Conservation (phyloP, 257 asterid genomes). For the Przewalskia tangutica region DNA sequence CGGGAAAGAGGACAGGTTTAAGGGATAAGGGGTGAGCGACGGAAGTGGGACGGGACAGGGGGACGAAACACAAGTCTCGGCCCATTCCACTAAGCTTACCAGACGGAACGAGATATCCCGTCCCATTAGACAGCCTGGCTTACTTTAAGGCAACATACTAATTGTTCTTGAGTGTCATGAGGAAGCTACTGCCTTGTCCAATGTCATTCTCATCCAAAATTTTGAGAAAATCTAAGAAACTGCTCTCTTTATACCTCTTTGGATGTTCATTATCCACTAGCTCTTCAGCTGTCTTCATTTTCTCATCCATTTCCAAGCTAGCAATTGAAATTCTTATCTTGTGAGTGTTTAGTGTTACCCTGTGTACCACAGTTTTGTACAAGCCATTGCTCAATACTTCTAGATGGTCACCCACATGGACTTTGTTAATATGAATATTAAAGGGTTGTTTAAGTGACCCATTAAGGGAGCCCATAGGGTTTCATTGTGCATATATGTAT, state of each 20-base stretch:
- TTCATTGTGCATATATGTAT: too few relatives aligned
- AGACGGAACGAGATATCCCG: too few relatives aligned
- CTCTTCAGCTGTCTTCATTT: constrained; percentile 27
- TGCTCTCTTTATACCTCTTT: neutral
- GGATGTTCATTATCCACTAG: constrained; percentile 24
- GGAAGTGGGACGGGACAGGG: too few relatives aligned
- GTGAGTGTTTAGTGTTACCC: constrained; percentile 15
- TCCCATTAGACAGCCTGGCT: too few relatives aligned
- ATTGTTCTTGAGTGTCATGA: constrained; percentile 19
- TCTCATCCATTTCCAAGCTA: constrained; percentile 37
- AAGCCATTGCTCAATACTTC: constrained; percentile 45
- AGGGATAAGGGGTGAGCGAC: too few relatives aligned
- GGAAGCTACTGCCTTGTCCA: constrained; percentile 24
- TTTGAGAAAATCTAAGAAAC: constrained; percentile 1
- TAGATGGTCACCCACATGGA: constrained; percentile 41
- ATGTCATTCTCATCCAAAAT: constrained; percentile 29
- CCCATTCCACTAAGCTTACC: too few relatives aligned
- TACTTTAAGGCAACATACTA: neutral
- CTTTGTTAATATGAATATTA: too few relatives aligned
- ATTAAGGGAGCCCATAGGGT: too few relatives aligned
- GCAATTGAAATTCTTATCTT: constrained; percentile 32
- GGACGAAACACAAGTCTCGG: too few relatives aligned
- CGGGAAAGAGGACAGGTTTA: too few relatives aligned
- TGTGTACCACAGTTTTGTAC: constrained; percentile 30
- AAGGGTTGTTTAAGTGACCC: too few relatives aligned